Evolutionary conservation across 2,329 filamentous ascomycete species (phyloP).

Genomic region (Triangularia verruculosa): DNA sequence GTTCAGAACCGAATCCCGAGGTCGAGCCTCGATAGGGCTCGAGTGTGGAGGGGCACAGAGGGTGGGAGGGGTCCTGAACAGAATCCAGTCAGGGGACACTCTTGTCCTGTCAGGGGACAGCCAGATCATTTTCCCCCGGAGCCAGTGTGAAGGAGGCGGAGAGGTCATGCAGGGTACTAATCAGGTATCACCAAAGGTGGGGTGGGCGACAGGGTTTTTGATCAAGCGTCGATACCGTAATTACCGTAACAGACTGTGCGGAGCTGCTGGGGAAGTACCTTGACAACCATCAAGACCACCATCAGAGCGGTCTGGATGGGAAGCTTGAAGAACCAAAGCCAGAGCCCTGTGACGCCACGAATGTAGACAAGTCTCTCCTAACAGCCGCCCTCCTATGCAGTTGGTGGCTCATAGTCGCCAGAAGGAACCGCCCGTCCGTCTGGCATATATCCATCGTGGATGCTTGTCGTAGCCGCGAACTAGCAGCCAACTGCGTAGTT

Average conservation of each 20-base stretch:
- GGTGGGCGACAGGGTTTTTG: background rate
- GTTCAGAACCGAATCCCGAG: background rate
- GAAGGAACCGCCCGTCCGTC: conserved; percentile 5
- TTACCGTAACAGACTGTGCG: background rate
- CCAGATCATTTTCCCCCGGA: background rate
- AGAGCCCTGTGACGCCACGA: conserved; percentile 11
- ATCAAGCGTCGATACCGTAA: conserved; percentile 1
- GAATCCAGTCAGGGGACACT: background rate
- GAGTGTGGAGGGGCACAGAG: background rate
- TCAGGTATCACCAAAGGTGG: conserved; percentile 2
- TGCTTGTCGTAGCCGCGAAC: conserved; percentile 6
- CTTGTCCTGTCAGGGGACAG: background rate
- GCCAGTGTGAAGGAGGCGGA: conserved; percentile 14
- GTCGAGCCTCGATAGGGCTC: background rate
- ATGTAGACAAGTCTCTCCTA: conserved; percentile 13
- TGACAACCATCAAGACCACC: conserved; percentile 1
- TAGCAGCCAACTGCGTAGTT: conserved; percentile 2
- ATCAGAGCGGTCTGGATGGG: background rate
- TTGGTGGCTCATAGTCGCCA: conserved; percentile 20
- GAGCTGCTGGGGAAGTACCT: background rate
- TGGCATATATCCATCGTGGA: conserved; percentile 20
- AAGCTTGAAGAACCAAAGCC: background rate
- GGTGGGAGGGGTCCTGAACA: background rate
- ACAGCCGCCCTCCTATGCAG: conserved; percentile 20
- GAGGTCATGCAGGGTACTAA: conserved; percentile 1